These are phyloP conservation scores for Asterophora lycoperdoides DNA, from an alignment of 768 basidiomycete species.

Conservation along the genomic window DNA sequence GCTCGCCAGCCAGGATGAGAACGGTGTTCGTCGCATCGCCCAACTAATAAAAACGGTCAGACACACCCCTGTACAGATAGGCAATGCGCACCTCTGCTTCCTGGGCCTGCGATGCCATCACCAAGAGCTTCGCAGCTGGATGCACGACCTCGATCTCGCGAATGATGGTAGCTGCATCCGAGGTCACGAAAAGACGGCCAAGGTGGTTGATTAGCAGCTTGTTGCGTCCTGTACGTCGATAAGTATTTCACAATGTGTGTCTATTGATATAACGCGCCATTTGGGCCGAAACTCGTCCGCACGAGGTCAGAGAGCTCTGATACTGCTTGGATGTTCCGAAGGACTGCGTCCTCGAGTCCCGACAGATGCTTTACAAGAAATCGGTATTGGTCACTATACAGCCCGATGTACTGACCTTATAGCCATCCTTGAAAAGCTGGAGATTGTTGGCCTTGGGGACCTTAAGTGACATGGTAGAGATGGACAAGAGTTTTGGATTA, in stretches of 20 bases:
- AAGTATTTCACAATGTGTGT: background rate
- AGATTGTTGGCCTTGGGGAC: conserved; percentile 86
- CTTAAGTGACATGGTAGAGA: conserved; percentile 76
- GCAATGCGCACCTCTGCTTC: conserved; percentile 72
- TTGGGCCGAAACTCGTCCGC: conserved; percentile 93
- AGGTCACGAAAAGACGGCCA: conserved; percentile 93
- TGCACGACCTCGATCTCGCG: conserved; percentile 98
- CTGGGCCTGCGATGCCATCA: conserved; percentile 97
- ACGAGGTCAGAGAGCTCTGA: conserved; percentile 92
- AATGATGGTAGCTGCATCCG: conserved; percentile 98
- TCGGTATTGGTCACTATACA: conserved; percentile 3
- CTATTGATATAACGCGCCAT: conserved; percentile 54
- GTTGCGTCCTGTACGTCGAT: conserved; percentile 65
- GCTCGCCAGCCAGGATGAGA: conserved; percentile 90
- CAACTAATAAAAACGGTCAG: conserved; percentile 52
- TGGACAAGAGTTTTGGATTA: conserved; percentile 7
- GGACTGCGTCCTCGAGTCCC: conserved; percentile 95
- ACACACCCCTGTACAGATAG: background rate
- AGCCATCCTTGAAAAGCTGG: conserved; percentile 96
- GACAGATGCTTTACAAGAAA: conserved; percentile 54
- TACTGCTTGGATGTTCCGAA: conserved; percentile 96
- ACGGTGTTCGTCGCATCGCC: conserved; percentile 97
- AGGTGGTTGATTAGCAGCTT: conserved; percentile 98
- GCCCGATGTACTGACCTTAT: conserved; percentile 56
- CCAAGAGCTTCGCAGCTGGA: conserved; percentile 97